These are phyloP conservation scores for Arthrobotrys pseudoclavata DNA, from an alignment of 2,329 filamentous ascomycete species.

Conservation along the genomic window DNA sequence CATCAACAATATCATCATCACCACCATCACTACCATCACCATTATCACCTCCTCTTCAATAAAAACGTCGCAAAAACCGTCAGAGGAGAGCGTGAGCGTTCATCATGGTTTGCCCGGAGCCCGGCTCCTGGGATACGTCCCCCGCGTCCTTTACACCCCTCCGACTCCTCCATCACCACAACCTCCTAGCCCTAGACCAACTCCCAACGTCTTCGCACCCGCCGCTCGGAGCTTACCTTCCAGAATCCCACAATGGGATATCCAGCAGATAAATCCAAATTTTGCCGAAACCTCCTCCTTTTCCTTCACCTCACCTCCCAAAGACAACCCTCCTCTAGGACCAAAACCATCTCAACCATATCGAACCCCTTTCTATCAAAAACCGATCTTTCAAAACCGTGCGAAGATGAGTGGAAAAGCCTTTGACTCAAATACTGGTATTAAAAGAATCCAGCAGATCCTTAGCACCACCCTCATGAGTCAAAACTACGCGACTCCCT, in stretches of 20 bases:
- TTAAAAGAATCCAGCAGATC: background rate
- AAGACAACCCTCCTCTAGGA: background rate
- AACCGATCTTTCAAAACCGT: background rate
- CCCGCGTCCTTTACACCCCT: background rate
- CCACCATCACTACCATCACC: background rate
- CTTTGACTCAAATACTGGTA: background rate
- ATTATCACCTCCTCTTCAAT: background rate
- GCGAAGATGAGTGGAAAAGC: background rate
- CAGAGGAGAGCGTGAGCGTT: background rate
- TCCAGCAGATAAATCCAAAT: background rate
- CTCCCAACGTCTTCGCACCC: background rate
- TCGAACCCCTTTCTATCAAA: background rate
- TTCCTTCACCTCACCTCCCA: background rate
- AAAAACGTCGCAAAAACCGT: background rate
- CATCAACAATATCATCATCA: background rate
- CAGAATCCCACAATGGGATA: background rate
- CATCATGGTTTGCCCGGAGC: background rate
- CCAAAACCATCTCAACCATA: background rate
- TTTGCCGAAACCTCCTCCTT: background rate
- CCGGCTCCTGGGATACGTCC: background rate
- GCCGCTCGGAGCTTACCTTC: background rate
- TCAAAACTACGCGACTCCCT: conserved; percentile 10
- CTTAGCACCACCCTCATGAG: conserved; percentile 3
- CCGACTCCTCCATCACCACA: background rate
- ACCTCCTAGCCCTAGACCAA: background rate